Evolutionary conservation across 805 yeast species (phyloP).

Genomic region (Ogataea zsoltii): DNA sequence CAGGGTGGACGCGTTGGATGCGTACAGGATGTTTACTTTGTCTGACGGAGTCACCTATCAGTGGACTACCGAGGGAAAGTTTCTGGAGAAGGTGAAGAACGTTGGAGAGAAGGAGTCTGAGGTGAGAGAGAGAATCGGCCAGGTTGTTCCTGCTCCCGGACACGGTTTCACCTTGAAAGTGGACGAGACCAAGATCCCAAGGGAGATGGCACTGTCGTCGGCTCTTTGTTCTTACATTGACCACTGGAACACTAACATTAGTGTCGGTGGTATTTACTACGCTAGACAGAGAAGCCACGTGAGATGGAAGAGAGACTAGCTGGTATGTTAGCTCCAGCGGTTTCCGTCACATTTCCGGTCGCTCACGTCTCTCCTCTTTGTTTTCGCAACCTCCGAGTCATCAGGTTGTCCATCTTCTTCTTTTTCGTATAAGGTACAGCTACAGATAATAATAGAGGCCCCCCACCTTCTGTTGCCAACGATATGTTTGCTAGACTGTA

Average conservation of each 20-base stretch:
- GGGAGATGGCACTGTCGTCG: slow-evolving; percentile 58
- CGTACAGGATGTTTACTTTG: slow-evolving; percentile 59
- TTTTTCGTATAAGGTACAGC: not conserved
- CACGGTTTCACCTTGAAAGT: slow-evolving; percentile 56
- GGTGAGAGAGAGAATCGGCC: slow-evolving; percentile 63
- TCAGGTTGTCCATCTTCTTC: too few species aligned
- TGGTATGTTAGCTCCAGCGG: not conserved
- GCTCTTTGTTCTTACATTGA: slow-evolving; percentile 64
- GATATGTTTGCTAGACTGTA: too few species aligned
- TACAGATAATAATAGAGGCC: slow-evolving; percentile 13
- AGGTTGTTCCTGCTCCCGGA: slow-evolving; percentile 51
- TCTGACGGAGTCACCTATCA: slow-evolving; percentile 63
- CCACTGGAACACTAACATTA: slow-evolving; percentile 64
- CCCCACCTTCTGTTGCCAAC: slow-evolving; percentile 1
- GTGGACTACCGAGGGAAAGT: slow-evolving; percentile 63
- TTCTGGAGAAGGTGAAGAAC: slow-evolving; percentile 56
- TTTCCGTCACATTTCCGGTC: not conserved
- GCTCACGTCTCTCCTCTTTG: not conserved
- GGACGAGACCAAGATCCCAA: slow-evolving; percentile 55
- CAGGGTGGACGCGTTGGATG: slow-evolving; percentile 59
- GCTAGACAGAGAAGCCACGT: slow-evolving; percentile 50
- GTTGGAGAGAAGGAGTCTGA: slow-evolving; percentile 66
- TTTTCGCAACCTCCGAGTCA: slow-evolving; percentile 4
- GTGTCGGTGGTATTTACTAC: slow-evolving; percentile 65
- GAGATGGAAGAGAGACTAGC: slow-evolving; percentile 57